Percentiles rank a stretch among this genome's conserved stretches.
Conservation (phyloP, 192 early-diverging fungal species). For the Jimgerdemannia flammicorona region DNA sequence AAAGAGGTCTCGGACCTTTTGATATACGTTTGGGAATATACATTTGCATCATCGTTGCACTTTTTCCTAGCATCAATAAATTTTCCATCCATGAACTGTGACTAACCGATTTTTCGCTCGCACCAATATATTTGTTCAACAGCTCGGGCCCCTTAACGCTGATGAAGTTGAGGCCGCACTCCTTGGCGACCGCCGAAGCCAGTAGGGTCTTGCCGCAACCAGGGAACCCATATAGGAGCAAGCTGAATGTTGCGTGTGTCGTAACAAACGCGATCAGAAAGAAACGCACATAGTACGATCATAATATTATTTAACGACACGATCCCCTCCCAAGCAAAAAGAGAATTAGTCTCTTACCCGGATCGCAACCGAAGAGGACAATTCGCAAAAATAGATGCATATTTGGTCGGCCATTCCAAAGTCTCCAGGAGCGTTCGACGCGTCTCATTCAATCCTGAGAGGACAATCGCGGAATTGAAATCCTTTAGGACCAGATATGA, state of each 20-base stretch:
- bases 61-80: not conserved
- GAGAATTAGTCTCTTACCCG: slow-evolving; percentile 45
- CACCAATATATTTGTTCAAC: slow-evolving; percentile 98
- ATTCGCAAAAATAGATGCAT: slow-evolving; percentile 84
- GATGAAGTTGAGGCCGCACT: slow-evolving; percentile 97
- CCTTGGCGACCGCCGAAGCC: slow-evolving; percentile 91
- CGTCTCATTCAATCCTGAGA: slow-evolving; percentile 68
- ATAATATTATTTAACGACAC: not conserved
- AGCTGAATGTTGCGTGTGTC: slow-evolving; percentile 28
- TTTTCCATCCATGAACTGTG: not conserved
- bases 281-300: not conserved
- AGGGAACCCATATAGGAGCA: slow-evolving; percentile 93
- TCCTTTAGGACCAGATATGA: no score
- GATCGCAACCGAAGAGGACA: slow-evolving; percentile 88
- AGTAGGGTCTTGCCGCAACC: slow-evolving; percentile 99
- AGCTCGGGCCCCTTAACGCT: slow-evolving; percentile 97
- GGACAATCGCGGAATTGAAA: not conserved
- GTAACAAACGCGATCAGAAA: no score
- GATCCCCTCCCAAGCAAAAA: not conserved
- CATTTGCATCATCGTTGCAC: not conserved
- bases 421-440: slow-evolving; percentile 84
- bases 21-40: not conserved
- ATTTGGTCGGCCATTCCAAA: slow-evolving; percentile 92
- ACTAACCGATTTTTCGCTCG: slow-evolving; percentile 87
- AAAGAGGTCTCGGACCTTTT: slow-evolving; percentile 83